phyloP scores from a whole-genome alignment of 768 basidiomycete genomes.

The Coprinopsis sp. region DNA sequence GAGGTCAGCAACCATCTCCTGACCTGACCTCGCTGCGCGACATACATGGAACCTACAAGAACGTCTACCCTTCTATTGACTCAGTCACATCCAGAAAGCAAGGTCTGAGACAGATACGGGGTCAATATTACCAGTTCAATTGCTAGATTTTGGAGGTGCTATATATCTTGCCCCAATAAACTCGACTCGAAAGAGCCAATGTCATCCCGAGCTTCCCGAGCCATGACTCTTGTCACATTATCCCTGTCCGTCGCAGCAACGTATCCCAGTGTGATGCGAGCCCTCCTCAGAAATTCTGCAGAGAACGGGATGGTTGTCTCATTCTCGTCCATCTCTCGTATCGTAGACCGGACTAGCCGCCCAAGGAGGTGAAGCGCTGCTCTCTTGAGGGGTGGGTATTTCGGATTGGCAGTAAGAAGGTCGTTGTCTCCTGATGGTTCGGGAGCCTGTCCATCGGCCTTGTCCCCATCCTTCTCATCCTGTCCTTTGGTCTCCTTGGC shows the following conservation, averaged over 20 bases:
- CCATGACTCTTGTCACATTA: conserved; percentile 66
- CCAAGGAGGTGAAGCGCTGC: conserved; percentile 83
- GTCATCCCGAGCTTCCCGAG: conserved; percentile 59
- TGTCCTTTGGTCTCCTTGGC: not conserved
- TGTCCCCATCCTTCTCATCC: not conserved
- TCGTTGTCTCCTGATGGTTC: conserved; percentile 35
- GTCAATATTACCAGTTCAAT: conserved; percentile 44
- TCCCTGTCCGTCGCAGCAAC: conserved; percentile 71
- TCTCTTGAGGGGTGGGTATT: conserved; percentile 77
- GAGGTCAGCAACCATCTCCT: too few relatives aligned
- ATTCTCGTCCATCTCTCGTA: conserved; percentile 44
- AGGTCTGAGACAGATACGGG: conserved; percentile 96
- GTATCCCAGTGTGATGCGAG: conserved; percentile 62
- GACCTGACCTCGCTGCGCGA: not conserved
- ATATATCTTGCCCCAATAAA: conserved; percentile 28
- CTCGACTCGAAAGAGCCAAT: conserved; percentile 31
- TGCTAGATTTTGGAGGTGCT: conserved; percentile 4
- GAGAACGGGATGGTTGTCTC: conserved; percentile 19
- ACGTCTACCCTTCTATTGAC: conserved; percentile 75
- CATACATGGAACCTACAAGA: conserved; percentile 48
- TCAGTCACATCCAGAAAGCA: conserved; percentile 46
- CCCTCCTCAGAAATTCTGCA: conserved; percentile 38
- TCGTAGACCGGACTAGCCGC: conserved; percentile 58
- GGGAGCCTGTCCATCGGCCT: not conserved
- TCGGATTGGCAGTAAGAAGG: conserved; percentile 51